Evolutionary conservation across 305 asterid genomes (phyloP).

Genomic region (Rubia tinctorum): DNA sequence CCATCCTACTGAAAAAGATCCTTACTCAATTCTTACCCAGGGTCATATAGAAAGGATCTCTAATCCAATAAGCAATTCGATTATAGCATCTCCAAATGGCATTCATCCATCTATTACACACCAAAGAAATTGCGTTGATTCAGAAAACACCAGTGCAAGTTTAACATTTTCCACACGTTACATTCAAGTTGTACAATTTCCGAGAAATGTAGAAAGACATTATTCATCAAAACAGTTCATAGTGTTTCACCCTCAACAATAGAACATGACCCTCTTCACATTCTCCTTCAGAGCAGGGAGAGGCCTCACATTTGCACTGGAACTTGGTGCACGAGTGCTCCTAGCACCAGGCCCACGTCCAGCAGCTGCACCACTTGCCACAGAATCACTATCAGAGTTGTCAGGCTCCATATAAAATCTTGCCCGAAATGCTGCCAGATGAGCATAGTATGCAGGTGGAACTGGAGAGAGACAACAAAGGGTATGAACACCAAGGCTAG

Average conservation of each 20-base stretch:
- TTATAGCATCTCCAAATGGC: too few relatives aligned
- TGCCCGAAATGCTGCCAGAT: slow-evolving; percentile 95
- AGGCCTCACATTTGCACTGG: slow-evolving; percentile 67
- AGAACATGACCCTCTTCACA: slow-evolving; percentile 92
- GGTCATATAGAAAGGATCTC: too few relatives aligned
- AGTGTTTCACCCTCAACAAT: slow-evolving; percentile 35
- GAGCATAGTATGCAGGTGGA: slow-evolving; percentile 97
- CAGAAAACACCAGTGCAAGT: too few relatives aligned
- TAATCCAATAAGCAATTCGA: too few relatives aligned
- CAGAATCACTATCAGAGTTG: slow-evolving; percentile 78
- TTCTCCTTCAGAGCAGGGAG: slow-evolving; percentile 88
- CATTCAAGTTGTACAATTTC: not conserved
- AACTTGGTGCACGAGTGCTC: slow-evolving; percentile 45
- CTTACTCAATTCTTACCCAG: too few relatives aligned
- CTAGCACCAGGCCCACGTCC: slow-evolving; percentile 37
- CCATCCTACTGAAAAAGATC: too few relatives aligned
- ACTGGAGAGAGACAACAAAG: slow-evolving; percentile 35
- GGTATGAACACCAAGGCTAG: not conserved
- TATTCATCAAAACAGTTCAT: not conserved
- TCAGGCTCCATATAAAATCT: slow-evolving; percentile 91
- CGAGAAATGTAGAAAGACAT: not conserved
- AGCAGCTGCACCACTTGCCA: slow-evolving; percentile 56
- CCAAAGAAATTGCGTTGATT: too few relatives aligned
- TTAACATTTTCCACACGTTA: not conserved
- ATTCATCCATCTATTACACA: not conserved